Percentiles rank a stretch among this genome's conserved stretches.
These are phyloP conservation scores for Eimeria tenella DNA, from an alignment of 169 alveolate species.

Conservation along the genomic window DNA sequence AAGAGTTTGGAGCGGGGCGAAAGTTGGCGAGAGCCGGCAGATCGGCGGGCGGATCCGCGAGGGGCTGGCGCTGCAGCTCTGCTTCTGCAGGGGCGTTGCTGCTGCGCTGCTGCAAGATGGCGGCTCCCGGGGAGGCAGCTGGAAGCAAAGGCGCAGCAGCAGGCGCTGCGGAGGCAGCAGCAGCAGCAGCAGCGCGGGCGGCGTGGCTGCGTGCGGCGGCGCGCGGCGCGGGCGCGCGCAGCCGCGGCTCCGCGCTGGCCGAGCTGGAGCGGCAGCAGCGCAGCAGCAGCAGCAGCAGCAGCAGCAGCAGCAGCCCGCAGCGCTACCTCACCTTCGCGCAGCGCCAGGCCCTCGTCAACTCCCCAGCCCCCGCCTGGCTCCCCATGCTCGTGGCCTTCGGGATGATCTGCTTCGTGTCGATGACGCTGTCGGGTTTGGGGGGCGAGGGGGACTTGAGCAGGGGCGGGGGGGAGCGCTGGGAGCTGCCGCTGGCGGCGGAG, in stretches of 20 bases:
- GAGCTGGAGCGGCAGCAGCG: background rate
- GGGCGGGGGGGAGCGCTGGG: background rate
- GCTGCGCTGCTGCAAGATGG: no score
- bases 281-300: conserved; percentile 6
- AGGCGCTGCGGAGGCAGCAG: background rate
- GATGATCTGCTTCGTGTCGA: background rate
- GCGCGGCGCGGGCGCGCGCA: no score
- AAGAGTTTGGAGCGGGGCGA: no score
- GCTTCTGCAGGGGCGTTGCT: no score
- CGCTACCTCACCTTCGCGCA: background rate
- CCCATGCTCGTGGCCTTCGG: conserved; percentile 42
- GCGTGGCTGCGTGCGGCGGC: background rate
- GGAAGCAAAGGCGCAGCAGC: background rate
- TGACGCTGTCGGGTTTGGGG: background rate
- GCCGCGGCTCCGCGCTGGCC: background rate
- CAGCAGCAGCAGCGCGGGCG: background rate
- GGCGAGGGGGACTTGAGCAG: background rate
- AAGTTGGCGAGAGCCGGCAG: no score
- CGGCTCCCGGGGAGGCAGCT: no score
- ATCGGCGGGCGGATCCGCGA: no score
- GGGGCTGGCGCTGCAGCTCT: no score
- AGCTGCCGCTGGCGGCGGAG: conserved; percentile 14
- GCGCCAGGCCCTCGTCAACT: conserved; percentile 17
- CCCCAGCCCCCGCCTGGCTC: background rate
- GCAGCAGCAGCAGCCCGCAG: background rate